Base-by-base conservation (phyloP, 1,284 basidiomycete species). In the Cryptococcus maquisensis region DNA sequence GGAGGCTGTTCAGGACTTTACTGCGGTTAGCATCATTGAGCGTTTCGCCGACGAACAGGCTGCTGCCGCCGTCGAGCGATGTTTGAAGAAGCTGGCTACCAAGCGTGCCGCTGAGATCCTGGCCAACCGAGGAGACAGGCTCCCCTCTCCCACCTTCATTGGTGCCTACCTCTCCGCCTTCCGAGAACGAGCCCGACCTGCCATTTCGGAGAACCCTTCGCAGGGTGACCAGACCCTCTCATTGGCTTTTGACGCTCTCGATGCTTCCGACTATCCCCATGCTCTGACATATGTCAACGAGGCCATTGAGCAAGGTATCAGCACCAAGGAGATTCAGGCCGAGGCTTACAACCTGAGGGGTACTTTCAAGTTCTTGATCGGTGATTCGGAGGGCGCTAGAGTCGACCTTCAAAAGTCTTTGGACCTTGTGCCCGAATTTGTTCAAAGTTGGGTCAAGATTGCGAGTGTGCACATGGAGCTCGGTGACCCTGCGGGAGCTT, bases 401-500 rank as follows among this genome's bases (percentile, higher is more conserved):
- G 82, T 78, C 3, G 95, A 98, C 72, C 80, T 98, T 42, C 82
- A 89, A 59, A 83, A 86, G 66, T 87, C 87, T 54, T 81, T 96
- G 51, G 79, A 83, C 56, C 78, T 96, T 24, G 77, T 82, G 39
- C 90, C 92, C 0, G 78, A 81, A 16, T 85, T 89, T 65, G 90
- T 91, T 0, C 95, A 98, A 78, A 88, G 85, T 62, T 86, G 91
- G 80, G 94, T 99, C 65, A 98, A 98, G 82, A 87, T 98, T 66
- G 96, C 96, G 8, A 91, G 87, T 66, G 94, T 98, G 44, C 83
- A 96, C 77, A 98, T 98, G 94, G 96, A 98, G 75, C 86, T 96
- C 63, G 86, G 85, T 46, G 83, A 91, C 62, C 81, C 87, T 16
- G 79, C 82, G 24, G 84, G 84, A 60, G 89, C 94, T 2, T 93